Evolutionary conservation across 2,329 filamentous ascomycete genomes (phyloP).

Genomic region (Aureobasidium musti): DNA sequence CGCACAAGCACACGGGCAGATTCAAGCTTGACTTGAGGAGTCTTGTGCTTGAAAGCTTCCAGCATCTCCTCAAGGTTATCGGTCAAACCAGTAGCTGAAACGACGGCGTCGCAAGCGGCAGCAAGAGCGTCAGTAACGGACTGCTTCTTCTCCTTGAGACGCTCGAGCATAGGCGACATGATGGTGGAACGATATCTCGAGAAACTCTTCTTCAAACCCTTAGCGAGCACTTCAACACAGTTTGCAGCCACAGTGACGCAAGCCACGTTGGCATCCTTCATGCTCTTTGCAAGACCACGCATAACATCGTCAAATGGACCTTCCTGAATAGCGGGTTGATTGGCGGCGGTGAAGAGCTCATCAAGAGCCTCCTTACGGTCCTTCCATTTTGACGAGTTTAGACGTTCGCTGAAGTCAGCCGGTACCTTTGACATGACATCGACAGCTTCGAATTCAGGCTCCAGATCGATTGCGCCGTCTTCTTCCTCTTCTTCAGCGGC

Average conservation of each 20-base stretch:
- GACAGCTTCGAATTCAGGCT: conserved; percentile 71
- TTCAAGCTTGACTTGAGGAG: conserved; percentile 95
- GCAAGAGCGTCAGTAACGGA: conserved; percentile 84
- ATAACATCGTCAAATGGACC: conserved; percentile 83
- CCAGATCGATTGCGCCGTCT: conserved; percentile 69
- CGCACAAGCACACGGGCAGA: conserved; percentile 92
- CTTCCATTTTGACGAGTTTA: conserved; percentile 96
- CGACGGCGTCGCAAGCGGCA: conserved; percentile 74
- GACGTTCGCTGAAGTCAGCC: conserved; percentile 75
- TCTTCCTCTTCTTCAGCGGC: conserved; percentile 55
- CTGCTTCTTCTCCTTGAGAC: conserved; percentile 95
- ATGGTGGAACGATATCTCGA: conserved; percentile 77
- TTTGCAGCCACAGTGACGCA: conserved; percentile 93
- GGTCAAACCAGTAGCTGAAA: conserved; percentile 66
- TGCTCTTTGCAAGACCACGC: conserved; percentile 83
- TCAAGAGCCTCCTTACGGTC: conserved; percentile 95
- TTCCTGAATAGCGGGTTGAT: conserved; percentile 89
- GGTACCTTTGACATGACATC: conserved; percentile 82
- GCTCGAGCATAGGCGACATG: conserved; percentile 88
- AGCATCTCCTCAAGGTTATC: conserved; percentile 92
- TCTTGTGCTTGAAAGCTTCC: conserved; percentile 86
- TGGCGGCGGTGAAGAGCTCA: conserved; percentile 71
- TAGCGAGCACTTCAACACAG: conserved; percentile 85
- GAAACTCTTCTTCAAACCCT: conserved; percentile 77
- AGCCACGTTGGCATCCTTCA: conserved; percentile 98